These are phyloP conservation scores for Ogataea corticis DNA, from an alignment of 805 yeast genomes.

Conservation along the genomic window DNA sequence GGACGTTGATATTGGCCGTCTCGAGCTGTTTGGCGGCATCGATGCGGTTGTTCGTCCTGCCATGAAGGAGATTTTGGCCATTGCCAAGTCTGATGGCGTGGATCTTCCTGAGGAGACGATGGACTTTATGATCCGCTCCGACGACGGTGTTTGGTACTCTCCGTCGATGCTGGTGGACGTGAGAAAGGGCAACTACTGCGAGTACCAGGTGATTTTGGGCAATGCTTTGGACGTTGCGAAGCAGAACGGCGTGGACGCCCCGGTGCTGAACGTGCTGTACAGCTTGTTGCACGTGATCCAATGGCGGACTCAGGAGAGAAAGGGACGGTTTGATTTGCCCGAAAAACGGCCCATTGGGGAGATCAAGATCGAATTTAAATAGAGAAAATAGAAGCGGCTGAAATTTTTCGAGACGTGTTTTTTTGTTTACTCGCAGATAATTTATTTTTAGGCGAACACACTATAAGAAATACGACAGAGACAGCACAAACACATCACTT, in stretches of 20 bases:
- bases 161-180: slow-evolving; percentile 53
- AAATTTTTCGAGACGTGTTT: slow-evolving; percentile 1
- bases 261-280: slow-evolving; percentile 30
- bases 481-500: too few relatives aligned
- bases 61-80: slow-evolving; percentile 62
- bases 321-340: slow-evolving; percentile 31
- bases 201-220: slow-evolving; percentile 45
- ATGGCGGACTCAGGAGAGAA: slow-evolving; percentile 33
- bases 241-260: slow-evolving; percentile 33
- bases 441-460: neutral
- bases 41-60: slow-evolving; percentile 52
- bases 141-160: slow-evolving; percentile 43
- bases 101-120: slow-evolving; percentile 49
- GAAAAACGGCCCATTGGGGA: slow-evolving; percentile 33
- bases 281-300: slow-evolving; percentile 33
- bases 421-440: too few relatives aligned
- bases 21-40: slow-evolving; percentile 46
- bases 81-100: slow-evolving; percentile 70
- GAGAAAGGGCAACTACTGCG: slow-evolving; percentile 42
- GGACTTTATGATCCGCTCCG: slow-evolving; percentile 53
- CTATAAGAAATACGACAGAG: too few relatives aligned
- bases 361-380: slow-evolving; percentile 15
- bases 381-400: neutral
- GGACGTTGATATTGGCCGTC: slow-evolving; percentile 43
- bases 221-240: slow-evolving; percentile 37